These are phyloP conservation scores for Tuber brumale DNA, from an alignment of 495 filamentous ascomycete genomes.

Conservation along the genomic window DNA sequence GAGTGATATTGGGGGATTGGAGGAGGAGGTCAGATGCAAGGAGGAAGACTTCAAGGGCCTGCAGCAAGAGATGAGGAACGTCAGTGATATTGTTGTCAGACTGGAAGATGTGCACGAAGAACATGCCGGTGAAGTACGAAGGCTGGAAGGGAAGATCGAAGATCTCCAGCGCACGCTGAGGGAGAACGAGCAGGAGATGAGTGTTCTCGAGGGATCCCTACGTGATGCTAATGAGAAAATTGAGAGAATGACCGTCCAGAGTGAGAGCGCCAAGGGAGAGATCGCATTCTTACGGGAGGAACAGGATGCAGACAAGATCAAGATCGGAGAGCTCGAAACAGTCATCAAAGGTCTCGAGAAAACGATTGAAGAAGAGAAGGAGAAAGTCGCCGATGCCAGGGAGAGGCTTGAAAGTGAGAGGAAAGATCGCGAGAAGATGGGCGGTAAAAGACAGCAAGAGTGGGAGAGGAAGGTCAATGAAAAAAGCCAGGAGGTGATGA, in stretches of 20 bases:
- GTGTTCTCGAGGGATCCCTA: conserved; percentile 66
- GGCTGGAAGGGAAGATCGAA: conserved; percentile 53
- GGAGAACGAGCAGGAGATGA: conserved; percentile 69
- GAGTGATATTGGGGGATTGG: conserved; percentile 64
- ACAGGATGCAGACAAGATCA: conserved; percentile 96
- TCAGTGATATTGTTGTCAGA: conserved; percentile 74
- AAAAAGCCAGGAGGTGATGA: conserved; percentile 42
- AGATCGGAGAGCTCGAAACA: conserved; percentile 85
- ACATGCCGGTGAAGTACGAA: conserved; percentile 33
- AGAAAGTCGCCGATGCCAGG: conserved; percentile 71
- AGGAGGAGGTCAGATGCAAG: conserved; percentile 61
- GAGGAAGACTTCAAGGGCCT: conserved; percentile 77
- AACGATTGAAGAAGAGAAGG: conserved; percentile 69
- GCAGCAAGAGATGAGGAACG: conserved; percentile 82
- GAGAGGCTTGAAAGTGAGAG: conserved; percentile 68
- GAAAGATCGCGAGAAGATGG: conserved; percentile 77
- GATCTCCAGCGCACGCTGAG: conserved; percentile 68
- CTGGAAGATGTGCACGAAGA: conserved; percentile 79
- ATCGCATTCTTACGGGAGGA: conserved; percentile 94
- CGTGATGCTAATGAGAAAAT: conserved; percentile 77
- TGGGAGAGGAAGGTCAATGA: conserved; percentile 52
- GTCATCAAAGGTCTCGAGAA: conserved; percentile 66
- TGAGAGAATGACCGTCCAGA: conserved; percentile 76
- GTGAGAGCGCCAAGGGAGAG: conserved; percentile 85
- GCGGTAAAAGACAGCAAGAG: conserved; percentile 82